phyloP scores from a whole-genome alignment of 2,329 filamentous ascomycete species.

The Didymella glomerata region DNA sequence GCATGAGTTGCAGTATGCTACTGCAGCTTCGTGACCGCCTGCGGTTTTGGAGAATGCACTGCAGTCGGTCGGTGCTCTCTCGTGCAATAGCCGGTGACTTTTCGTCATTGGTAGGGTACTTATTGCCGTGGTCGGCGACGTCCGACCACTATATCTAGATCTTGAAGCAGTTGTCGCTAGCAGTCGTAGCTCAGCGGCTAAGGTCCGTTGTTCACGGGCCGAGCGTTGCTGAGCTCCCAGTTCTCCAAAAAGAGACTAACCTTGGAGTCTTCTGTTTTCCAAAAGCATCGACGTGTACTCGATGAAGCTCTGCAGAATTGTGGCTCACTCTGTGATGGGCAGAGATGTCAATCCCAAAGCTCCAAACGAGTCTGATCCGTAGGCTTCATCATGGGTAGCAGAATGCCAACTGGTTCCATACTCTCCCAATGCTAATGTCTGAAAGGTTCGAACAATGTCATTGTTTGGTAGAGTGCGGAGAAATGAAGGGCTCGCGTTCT shows the following conservation, averaged over 20 bases:
- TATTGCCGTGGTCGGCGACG: neutral
- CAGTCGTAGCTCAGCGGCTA: neutral
- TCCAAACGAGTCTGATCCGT: neutral
- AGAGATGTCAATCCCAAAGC: too few species aligned
- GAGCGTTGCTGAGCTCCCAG: too few species aligned
- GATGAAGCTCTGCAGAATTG: too few species aligned
- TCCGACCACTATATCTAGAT: neutral
- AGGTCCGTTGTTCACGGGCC: neutral
- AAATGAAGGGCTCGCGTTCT: neutral
- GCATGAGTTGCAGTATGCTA: neutral
- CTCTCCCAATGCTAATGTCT: neutral
- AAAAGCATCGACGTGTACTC: neutral
- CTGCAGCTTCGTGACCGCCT: neutral
- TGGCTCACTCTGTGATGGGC: too few species aligned
- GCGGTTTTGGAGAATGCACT: neutral
- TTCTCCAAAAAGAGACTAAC: too few species aligned
- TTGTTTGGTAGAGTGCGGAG: constrained; percentile 2
- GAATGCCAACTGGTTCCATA: neutral
- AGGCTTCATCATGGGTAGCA: neutral
- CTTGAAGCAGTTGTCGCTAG: neutral
- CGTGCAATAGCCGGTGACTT: neutral
- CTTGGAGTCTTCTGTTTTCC: too few species aligned
- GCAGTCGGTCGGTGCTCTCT: neutral
- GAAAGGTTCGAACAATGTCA: neutral
- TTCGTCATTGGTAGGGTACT: neutral